A percentile compares a stretch with the other conserved stretches of the same genome.
Conservation (phyloP, 257 asterid genomes). For the Paulownia fortunei region DNA sequence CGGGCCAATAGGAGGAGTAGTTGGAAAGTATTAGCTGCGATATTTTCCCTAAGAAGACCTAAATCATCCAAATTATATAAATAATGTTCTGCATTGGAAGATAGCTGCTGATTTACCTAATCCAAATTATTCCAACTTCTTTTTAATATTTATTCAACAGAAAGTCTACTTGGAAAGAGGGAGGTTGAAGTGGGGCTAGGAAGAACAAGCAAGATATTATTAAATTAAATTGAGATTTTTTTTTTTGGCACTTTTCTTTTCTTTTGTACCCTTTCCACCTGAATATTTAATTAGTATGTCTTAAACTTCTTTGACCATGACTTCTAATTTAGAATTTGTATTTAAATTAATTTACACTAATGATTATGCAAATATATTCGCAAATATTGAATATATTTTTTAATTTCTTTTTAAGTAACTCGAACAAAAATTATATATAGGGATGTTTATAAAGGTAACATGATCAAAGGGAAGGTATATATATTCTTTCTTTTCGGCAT, state of each 20-base stretch:
- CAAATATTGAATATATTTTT: no score
- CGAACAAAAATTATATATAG: no score
- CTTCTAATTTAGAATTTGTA: background rate
- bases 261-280: conserved; percentile 5
- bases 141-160: conserved; percentile 27
- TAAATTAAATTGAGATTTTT: background rate
- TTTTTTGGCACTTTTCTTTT: background rate
- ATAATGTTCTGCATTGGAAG: conserved; percentile 26
- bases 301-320: conserved; percentile 10
- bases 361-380: background rate
- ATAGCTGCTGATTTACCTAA: conserved; percentile 44
- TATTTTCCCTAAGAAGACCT: conserved; percentile 32
- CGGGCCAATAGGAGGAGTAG: conserved; percentile 34
- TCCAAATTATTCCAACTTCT: conserved; percentile 43
- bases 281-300: background rate
- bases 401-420: no score
- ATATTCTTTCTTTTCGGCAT: background rate
- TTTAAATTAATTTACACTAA: background rate
- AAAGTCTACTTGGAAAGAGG: conserved; percentile 24
- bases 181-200: conserved; percentile 28
- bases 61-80: conserved; percentile 23
- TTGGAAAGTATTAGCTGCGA: conserved; percentile 38
- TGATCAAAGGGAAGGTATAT: background rate
- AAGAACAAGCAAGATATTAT: background rate
- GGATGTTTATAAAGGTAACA: no score